phyloP scores from a whole-genome alignment of 192 early-diverging fungal genomes.

The Mortierella alpina region DNA sequence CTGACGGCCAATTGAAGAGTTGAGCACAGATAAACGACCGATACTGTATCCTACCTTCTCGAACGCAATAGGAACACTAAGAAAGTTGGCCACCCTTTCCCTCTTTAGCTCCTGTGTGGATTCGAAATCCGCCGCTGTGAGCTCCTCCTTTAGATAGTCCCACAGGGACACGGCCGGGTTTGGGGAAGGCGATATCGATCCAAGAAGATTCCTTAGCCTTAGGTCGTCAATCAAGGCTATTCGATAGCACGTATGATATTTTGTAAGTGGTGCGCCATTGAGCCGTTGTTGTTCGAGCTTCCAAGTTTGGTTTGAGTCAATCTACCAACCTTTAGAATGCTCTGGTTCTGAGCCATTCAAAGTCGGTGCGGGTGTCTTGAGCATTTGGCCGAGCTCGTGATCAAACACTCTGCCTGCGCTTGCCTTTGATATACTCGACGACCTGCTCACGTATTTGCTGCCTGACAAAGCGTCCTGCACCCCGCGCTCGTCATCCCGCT shows the following conservation, averaged over 20 bases:
- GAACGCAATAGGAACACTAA: slow-evolving; percentile 87
- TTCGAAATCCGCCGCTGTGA: slow-evolving; percentile 75
- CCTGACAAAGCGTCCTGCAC: not conserved
- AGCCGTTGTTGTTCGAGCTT: not conserved
- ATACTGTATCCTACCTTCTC: slow-evolving; percentile 74
- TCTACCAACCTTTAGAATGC: slow-evolving; percentile 13
- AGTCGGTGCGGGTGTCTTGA: not conserved
- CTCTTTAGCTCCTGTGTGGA: slow-evolving; percentile 84
- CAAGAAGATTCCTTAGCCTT: slow-evolving; percentile 30
- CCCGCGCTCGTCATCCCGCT: slow-evolving; percentile 14
- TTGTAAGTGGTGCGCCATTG: not conserved
- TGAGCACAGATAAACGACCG: not conserved
- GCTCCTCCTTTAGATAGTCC: slow-evolving; percentile 72
- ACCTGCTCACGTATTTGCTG: slow-evolving; percentile 1
- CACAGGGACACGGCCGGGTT: slow-evolving; percentile 54
- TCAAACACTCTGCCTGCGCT: slow-evolving; percentile 14
- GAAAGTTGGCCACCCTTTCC: slow-evolving; percentile 88
- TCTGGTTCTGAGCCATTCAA: not conserved
- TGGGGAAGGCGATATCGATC: slow-evolving; percentile 31
- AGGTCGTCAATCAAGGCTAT: slow-evolving; percentile 24
- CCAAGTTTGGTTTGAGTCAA: not conserved
- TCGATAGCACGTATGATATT: not conserved
- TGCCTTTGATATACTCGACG: slow-evolving; percentile 3
- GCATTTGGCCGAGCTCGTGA: slow-evolving; percentile 12
- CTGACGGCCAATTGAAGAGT: not conserved